Base-by-base conservation (phyloP, 768 basidiomycete genomes). In the Clavaria fumosa region DNA sequence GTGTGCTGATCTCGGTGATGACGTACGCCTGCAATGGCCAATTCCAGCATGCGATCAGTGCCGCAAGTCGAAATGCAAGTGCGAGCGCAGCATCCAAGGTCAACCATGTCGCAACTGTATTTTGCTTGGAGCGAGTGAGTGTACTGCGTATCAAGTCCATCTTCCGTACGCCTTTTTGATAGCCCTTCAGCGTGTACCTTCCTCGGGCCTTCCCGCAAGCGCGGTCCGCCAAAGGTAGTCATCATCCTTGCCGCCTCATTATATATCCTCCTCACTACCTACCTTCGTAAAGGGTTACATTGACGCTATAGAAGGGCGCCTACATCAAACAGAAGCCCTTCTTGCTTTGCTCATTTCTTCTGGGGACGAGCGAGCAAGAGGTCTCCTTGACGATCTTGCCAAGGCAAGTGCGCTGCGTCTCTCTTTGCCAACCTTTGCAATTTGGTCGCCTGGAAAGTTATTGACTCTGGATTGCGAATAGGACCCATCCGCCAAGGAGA, bases 231-330 rank as follows among this genome's bases (percentile, higher is more conserved):
- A n/a, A 86, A n/a, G n/a, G n/a, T n/a, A n/a, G n/a, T n/a, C n/a
- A n/a, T n/a, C n/a, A n/a, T n/a, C n/a, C n/a, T n/a, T n/a, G n/a
- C n/a, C n/a, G n/a, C n/a, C n/a, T n/a, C n/a, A n/a, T n/a, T n/a
- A n/a, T n/a, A n/a, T n/a, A n/a, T n/a, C n/a, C n/a, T n/a, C n/a
- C n/a, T n/a, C n/a, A n/a, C n/a, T n/a, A n/a, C n/a, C n/a, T n/a
- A n/a, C n/a, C n/a, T n/a, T n/a, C n/a, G n/a, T n/a, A n/a, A n/a
- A 85, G 51, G 88, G 88, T 1, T 93, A 93, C 63, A 90, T 93
- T 51, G 86, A 91, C 50, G 86, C 86, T 20, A 88, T 93, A 47
- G 88, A 93, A 57, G 81, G 82, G 10, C 73, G 85, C 10, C 61
- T 93, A 4, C 89, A 93, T 47, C 84, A 91, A 51, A 84, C 86